Percentiles rank a stretch among this genome's conserved stretches.
These are phyloP conservation scores for Penicillium waksmanii DNA, from an alignment of 495 filamentous ascomycete species.

Conservation along the genomic window DNA sequence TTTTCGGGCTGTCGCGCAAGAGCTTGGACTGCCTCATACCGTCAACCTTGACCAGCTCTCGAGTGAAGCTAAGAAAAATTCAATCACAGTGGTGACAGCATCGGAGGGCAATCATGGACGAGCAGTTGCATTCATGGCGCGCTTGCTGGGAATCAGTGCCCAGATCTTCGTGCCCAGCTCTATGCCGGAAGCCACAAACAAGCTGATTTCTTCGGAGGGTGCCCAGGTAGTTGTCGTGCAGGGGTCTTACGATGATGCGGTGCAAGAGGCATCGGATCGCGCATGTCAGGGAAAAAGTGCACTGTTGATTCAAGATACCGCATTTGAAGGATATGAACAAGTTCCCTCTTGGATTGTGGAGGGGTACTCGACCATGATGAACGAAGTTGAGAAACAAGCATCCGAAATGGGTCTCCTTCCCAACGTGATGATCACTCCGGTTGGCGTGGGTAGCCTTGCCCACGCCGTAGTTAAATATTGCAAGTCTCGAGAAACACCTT, in stretches of 20 bases:
- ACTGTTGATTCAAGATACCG: slow-evolving; percentile 68
- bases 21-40: slow-evolving; percentile 42
- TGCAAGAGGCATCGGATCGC: slow-evolving; percentile 46
- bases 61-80: slow-evolving; percentile 31
- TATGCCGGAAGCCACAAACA: slow-evolving; percentile 55
- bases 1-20: slow-evolving; percentile 54
- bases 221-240: slow-evolving; percentile 53
- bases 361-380: slow-evolving; percentile 70
- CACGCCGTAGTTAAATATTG: slow-evolving; percentile 63
- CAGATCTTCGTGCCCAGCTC: slow-evolving; percentile 59
- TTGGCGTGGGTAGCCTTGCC: slow-evolving; percentile 68
- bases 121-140: slow-evolving; percentile 66
- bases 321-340: slow-evolving; percentile 63
- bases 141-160: slow-evolving; percentile 52
- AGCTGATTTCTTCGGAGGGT: slow-evolving; percentile 60
- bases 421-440: slow-evolving; percentile 56
- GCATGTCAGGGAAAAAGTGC: slow-evolving; percentile 32
- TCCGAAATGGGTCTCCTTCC: slow-evolving; percentile 29
- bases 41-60: slow-evolving; percentile 44
- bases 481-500: slow-evolving; percentile 43
- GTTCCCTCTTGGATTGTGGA: slow-evolving; percentile 74
- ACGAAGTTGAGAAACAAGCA: slow-evolving; percentile 62
- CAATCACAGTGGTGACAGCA: slow-evolving; percentile 51
- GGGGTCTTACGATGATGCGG: slow-evolving; percentile 64
- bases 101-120: slow-evolving; percentile 77